Percentiles rank a stretch among this genome's conserved stretches.
These are phyloP conservation scores for Magnaporthales sp. DNA, from an alignment of 2,329 filamentous ascomycete genomes.

Conservation along the genomic window DNA sequence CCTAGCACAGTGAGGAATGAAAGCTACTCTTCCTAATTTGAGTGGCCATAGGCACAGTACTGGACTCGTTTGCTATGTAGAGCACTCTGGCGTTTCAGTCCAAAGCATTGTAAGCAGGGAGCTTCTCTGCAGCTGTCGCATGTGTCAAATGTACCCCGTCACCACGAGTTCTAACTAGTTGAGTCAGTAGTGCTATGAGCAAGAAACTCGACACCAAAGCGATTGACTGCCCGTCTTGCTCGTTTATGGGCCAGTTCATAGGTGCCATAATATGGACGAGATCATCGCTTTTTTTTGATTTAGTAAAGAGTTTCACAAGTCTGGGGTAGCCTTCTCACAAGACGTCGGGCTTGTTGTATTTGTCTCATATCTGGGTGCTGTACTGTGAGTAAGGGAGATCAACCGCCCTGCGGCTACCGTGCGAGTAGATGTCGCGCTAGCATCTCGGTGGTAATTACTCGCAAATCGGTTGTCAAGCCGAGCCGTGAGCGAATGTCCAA, in stretches of 20 bases:
- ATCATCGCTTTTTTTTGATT: not conserved
- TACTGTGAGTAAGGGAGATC: not conserved
- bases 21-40: not conserved
- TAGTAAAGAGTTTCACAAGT: not conserved
- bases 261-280: not conserved
- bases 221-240: not conserved
- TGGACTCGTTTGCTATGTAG: not conserved
- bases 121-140: not conserved
- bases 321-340: not conserved
- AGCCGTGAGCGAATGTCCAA: not conserved
- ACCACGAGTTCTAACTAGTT: not conserved
- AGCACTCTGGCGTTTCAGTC: not conserved
- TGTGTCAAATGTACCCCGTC: not conserved
- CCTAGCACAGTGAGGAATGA: not conserved
- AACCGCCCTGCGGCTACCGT: not conserved
- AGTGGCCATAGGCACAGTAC: not conserved
- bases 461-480: not conserved
- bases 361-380: not conserved
- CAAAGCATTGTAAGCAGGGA: not conserved
- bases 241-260: not conserved
- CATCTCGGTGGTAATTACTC: not conserved
- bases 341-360: not conserved
- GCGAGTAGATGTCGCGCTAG: not conserved
- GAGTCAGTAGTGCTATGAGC: not conserved
- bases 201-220: not conserved